Percentiles rank a stretch among this genome's conserved stretches.
Evolutionary conservation across 2,329 filamentous ascomycete genomes (phyloP).

Genomic region (Aspergillus luchuensis): DNA sequence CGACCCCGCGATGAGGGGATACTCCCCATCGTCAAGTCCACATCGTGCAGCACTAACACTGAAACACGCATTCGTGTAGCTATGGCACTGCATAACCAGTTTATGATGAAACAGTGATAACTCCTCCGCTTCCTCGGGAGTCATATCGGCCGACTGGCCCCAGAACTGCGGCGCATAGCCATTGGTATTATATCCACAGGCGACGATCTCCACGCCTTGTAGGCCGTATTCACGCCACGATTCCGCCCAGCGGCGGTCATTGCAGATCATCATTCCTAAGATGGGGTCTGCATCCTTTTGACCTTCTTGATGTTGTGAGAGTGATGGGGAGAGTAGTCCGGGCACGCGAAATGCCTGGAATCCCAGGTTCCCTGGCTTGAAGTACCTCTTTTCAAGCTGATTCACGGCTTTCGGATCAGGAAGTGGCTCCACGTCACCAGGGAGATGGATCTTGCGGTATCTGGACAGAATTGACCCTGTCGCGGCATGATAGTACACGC

Average conservation of each 20-base stretch:
- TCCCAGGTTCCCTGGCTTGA: constrained; percentile 55
- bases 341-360: constrained; percentile 58
- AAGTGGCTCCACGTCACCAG: constrained; percentile 56
- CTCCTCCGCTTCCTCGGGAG: constrained; percentile 48
- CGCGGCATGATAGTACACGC: constrained; percentile 54
- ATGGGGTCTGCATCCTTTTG: constrained; percentile 50
- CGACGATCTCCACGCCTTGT: constrained; percentile 52
- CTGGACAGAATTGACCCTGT: constrained; percentile 50
- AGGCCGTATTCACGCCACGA: constrained; percentile 56
- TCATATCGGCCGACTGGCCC: constrained; percentile 45
- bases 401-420: constrained; percentile 52
- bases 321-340: constrained; percentile 40
- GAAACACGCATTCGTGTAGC: constrained; percentile 57
- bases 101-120: constrained; percentile 56
- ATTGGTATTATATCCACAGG: constrained; percentile 57
- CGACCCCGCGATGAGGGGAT: constrained; percentile 53
- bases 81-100: constrained; percentile 55
- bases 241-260: constrained; percentile 58
- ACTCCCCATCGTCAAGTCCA: constrained; percentile 55
- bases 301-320: constrained; percentile 18
- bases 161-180: constrained; percentile 52
- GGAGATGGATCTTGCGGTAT: constrained; percentile 60
- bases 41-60: constrained; percentile 54
- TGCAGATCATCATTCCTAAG: constrained; percentile 59
- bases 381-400: constrained; percentile 60